phyloP scores from a whole-genome alignment of 2,329 filamentous ascomycete genomes.

The Claviceps digitariae region DNA sequence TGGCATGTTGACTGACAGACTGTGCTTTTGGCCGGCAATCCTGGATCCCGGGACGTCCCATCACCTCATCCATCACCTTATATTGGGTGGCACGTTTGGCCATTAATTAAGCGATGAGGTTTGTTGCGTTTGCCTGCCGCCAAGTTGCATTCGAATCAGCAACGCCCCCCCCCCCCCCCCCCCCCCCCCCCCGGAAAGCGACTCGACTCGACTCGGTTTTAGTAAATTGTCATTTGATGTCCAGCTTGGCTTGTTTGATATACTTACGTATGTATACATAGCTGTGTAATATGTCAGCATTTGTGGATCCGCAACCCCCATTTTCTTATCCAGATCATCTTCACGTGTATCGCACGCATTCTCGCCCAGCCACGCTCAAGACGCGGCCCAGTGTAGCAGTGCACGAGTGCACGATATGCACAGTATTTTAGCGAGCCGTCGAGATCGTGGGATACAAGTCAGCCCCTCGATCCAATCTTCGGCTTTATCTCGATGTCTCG shows the following conservation, averaged over 20 bases:
- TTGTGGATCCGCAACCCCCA: background rate
- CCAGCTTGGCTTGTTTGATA: background rate
- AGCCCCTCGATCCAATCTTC: background rate
- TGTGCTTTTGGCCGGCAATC: background rate
- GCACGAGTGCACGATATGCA: no score
- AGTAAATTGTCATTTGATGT: background rate
- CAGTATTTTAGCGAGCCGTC: no score
- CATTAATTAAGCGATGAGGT: background rate
- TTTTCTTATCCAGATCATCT: background rate
- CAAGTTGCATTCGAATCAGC: background rate
- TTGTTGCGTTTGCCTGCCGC: background rate
- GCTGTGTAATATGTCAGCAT: background rate
- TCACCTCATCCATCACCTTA: background rate
- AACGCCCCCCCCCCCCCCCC: no score
- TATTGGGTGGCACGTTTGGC: background rate
- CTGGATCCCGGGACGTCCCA: background rate
- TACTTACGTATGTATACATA: no score
- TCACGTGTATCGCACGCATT: background rate
- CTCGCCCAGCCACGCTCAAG: background rate
- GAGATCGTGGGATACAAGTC: background rate
- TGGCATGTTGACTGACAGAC: background rate
- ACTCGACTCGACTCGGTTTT: background rate
- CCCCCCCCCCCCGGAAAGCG: background rate
- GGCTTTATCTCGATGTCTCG: background rate
- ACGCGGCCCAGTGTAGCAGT: background rate